A percentile compares a stretch with the other conserved stretches of the same genome.
Evolutionary conservation across 768 basidiomycete genomes (phyloP).

Genomic region (Macrolepiota albuminosa): DNA sequence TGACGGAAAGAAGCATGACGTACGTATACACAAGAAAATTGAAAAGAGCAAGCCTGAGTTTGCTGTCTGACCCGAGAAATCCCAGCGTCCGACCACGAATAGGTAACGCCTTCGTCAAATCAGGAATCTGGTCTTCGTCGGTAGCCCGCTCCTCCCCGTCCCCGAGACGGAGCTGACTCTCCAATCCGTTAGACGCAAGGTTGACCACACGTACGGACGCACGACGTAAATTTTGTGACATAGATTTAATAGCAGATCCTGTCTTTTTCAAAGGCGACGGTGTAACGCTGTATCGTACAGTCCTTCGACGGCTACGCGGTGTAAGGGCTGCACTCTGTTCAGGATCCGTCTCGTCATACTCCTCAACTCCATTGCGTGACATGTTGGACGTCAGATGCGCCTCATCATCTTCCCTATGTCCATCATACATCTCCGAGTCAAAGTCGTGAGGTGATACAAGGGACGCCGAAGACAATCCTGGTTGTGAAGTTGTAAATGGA

Average conservation of each 20-base stretch:
- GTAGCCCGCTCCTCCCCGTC: constrained; percentile 36
- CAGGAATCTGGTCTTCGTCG: constrained; percentile 33
- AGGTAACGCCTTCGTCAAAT: constrained; percentile 40
- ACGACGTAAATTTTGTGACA: constrained; percentile 53
- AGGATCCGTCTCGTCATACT: constrained; percentile 36
- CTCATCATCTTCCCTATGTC: constrained; percentile 52
- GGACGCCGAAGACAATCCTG: constrained; percentile 48
- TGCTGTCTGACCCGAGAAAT: constrained; percentile 65
- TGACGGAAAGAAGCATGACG: constrained; percentile 25
- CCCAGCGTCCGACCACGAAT: constrained; percentile 80
- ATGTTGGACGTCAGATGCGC: constrained; percentile 53
- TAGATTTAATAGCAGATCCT: constrained; percentile 51
- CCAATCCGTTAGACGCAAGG: constrained; percentile 55
- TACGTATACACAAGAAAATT: constrained; percentile 69
- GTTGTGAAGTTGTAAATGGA: constrained; percentile 37
- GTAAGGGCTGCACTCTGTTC: constrained; percentile 42
- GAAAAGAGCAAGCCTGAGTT: constrained; percentile 58
- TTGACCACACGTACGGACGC: constrained; percentile 83
- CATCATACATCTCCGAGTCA: constrained; percentile 28
- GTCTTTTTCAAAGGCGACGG: constrained; percentile 61
- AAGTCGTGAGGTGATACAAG: constrained; percentile 36
- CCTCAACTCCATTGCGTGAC: constrained; percentile 29
- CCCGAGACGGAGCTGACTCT: constrained; percentile 51
- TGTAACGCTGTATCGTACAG: constrained; percentile 46
- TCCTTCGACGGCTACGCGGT: constrained; percentile 34